Base-by-base conservation (phyloP, 2,329 filamentous ascomycete species). In the Blastomyces emzantsi region DNA sequence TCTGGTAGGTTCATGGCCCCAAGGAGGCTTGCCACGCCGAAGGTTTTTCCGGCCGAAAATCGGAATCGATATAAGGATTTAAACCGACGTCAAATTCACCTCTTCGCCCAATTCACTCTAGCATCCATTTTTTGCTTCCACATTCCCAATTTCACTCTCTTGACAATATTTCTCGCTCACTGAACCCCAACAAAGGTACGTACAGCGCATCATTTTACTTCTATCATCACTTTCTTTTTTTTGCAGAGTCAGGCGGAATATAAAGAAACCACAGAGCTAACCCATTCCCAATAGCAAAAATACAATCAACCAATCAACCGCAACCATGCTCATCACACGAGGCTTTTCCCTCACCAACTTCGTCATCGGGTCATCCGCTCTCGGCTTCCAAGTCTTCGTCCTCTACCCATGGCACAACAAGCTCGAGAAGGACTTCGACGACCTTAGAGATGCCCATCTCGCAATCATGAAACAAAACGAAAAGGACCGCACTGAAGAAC, bases 341-440 rank as follows among this genome's bases (percentile, higher is more conserved):
- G 73, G 77, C 25, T 78, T 87, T 66, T 86, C 85, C 13, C 68
- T 87, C 66, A 86, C 84, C 65, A 87, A 89, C 76, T 89, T 89
- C 70, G 71, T 82, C 66, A 84, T 89, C 65, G 87, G 85, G 62
- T 81, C 81, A 39, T 87, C 85, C 3, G 87, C 87, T 0, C 79
- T 89, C 43, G 79, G 78, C 45, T 89, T 89, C 73, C 86, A 89
- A 74, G 84, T 88, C 60, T 86, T 85, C 68, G 87, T 89, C 49
- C 78, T 89, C 13, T 89, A 89, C 73, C 87, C 87, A 1, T 89
- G 86, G 86, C 86, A 89, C 73, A 81, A 87, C 69, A 78, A 87
- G 70, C 76, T 89, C 7, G 84, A 88, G 66, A 79, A 82, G 25
- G 82, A 84, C 65, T 88, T 89, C 69, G 78, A 83, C 63, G 75